Base-by-base conservation (phyloP, 164 flowering plant species). In the Vitis rotundifolia region DNA sequence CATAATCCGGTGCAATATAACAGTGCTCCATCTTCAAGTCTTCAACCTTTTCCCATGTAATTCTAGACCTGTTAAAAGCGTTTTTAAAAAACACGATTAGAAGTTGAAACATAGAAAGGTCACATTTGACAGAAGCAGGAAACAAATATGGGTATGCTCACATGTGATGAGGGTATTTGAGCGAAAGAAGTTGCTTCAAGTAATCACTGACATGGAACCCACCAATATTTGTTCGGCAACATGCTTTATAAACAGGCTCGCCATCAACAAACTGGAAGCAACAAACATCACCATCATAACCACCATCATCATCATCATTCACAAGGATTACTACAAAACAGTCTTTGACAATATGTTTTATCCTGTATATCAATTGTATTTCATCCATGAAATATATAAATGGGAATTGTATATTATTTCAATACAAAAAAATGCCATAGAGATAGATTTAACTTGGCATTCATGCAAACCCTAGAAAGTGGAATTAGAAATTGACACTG, bases 21-120 rank as follows among this genome's bases (percentile, higher is more conserved):
- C 99, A 90, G 73, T 95, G 95, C 73, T 95, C 99, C 89, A 90
- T 88, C 81, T 93, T 96, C 80, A 96, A 85, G 73, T 92, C 97
- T 86, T 96, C 99, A 78, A 85, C 95, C 81, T 93, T 96, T 72
- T 92, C 99, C 99, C 98, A 93, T 54, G 95, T 86, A 71, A 96
- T 75, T 78, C 80, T 86, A 50, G 90, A 64, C 80, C 99, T 96
- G 63, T 75, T 57, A 60, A 66, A 55, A 52, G 28, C 48, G 72
- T 50, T 15, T 22, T 64, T 11, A 22, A 69, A 64, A 59, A 61
- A 22, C 57, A 72, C 59, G 50, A 72, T 16, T 44, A 70, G 44
- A 64, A 59, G 28, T 49, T 50, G 13, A 28, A 19, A 22, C 22
- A 63, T 12, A 47, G 10, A 12, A 6, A 48, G 15, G n/a, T 14